Evolutionary conservation across 2,329 filamentous ascomycete genomes (phyloP).

Genomic region (Celoporthe dispersa): DNA sequence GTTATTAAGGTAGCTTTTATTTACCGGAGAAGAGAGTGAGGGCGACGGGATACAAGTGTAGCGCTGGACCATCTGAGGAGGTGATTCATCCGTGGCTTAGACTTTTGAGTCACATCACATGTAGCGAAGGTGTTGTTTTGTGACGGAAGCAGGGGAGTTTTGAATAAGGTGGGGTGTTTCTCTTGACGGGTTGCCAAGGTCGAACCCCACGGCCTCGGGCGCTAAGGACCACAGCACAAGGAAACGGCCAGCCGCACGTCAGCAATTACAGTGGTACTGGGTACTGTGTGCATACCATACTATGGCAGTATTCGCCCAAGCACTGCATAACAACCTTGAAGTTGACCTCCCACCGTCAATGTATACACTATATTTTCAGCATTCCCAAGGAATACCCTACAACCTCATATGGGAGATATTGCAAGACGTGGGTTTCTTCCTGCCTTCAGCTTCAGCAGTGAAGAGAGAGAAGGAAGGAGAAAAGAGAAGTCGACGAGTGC

Average conservation of each 20-base stretch:
- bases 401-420: background rate
- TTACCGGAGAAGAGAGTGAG: background rate
- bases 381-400: background rate
- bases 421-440: background rate
- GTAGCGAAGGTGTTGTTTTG: constrained; percentile 5
- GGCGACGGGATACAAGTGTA: background rate
- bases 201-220: background rate
- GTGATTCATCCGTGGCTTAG: constrained; percentile 15
- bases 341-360: background rate
- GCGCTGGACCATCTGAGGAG: constrained; percentile 12
- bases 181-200: constrained; percentile 1
- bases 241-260: background rate
- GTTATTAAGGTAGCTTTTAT: background rate
- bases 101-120: constrained; percentile 18
- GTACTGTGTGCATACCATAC: no score
- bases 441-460: background rate
- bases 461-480: background rate
- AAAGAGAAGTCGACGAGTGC: background rate
- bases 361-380: no score
- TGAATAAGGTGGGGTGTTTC: constrained; percentile 12
- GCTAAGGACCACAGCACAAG: background rate
- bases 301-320: no score
- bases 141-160: constrained; percentile 14
- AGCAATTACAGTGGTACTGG: no score
- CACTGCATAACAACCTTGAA: no score